Evolutionary conservation across 2,329 filamentous ascomycete species (phyloP).

Genomic region (Fusarium chuoi): DNA sequence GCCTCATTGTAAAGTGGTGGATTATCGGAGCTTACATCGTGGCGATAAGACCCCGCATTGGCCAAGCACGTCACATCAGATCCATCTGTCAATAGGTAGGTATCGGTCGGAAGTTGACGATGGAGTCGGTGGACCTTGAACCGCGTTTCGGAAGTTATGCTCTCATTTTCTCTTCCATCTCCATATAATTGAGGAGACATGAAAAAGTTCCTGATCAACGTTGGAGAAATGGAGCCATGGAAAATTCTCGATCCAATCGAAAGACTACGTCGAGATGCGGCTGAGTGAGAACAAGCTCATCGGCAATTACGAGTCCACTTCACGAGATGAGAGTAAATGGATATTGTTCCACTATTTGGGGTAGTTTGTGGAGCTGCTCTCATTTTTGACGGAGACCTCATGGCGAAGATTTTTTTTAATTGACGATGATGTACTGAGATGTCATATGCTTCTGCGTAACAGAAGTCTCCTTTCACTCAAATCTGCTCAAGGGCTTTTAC

Average conservation of each 20-base stretch:
- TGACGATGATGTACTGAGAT: neutral
- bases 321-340: neutral
- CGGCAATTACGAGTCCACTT: neutral
- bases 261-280: neutral
- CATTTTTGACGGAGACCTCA: no score
- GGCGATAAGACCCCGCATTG: constrained; percentile 15
- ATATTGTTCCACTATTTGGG: neutral
- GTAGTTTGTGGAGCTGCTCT: neutral
- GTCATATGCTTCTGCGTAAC: no score
- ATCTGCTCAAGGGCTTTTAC: neutral
- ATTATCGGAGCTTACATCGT: neutral
- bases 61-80: constrained; percentile 1
- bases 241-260: neutral
- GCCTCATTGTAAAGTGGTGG: neutral
- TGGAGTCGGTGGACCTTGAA: constrained; percentile 10
- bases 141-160: constrained; percentile 10
- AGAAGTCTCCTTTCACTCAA: neutral
- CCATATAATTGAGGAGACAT: neutral
- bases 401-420: neutral
- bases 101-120: constrained; percentile 11
- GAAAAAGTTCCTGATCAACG: neutral
- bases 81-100: constrained; percentile 14
- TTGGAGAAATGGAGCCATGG: neutral
- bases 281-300: neutral
- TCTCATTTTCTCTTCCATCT: neutral